A percentile compares a stretch with the other conserved stretches of the same genome.
These are phyloP conservation scores for Panicum miliaceum DNA, from an alignment of 176 grass and related monocot species.

Conservation along the genomic window DNA sequence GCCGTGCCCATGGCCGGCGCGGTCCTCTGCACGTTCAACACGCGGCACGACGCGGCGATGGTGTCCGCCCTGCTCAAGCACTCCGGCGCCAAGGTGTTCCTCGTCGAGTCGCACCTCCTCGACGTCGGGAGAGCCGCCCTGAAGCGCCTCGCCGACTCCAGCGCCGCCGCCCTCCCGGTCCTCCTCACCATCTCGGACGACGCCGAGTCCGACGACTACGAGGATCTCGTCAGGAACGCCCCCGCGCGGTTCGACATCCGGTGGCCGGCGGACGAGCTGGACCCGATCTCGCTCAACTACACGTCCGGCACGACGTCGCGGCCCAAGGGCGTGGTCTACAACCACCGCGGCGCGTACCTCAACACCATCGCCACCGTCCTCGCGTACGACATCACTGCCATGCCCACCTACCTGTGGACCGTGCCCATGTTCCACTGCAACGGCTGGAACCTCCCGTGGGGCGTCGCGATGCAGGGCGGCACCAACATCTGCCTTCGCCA, in stretches of 20 bases:
- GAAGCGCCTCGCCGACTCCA: not conserved
- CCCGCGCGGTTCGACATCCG: conserved; percentile 28
- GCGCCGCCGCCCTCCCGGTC: not conserved
- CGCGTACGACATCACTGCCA: conserved; percentile 49
- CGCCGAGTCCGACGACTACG: not conserved
- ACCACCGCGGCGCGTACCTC: conserved; percentile 65
- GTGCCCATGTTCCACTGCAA: conserved; percentile 77
- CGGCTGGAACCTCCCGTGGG: conserved; percentile 63
- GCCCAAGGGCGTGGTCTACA: conserved; percentile 65
- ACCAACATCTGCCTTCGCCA: conserved; percentile 58
- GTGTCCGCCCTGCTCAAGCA: conserved; percentile 41
- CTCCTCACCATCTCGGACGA: conserved; percentile 34
- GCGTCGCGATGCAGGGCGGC: conserved; percentile 60
- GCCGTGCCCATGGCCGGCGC: conserved; percentile 63
- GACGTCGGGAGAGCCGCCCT: conserved; percentile 31
- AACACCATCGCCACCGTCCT: conserved; percentile 58
- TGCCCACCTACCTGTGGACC: conserved; percentile 58
- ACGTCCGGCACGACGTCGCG: conserved; percentile 63
- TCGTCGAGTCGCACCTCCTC: conserved; percentile 54
- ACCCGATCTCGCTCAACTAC: conserved; percentile 59
- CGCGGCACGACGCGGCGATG: conserved; percentile 45
- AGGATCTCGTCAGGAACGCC: conserved; percentile 36
- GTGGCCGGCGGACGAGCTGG: conserved; percentile 25
- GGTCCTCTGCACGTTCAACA: conserved; percentile 57
- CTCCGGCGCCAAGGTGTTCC: conserved; percentile 62